Evolutionary conservation across 306 rosid genomes (phyloP), one percentile per base, ranked within the genome.

Genomic region (Elaeagnus macrophylla): DNA sequence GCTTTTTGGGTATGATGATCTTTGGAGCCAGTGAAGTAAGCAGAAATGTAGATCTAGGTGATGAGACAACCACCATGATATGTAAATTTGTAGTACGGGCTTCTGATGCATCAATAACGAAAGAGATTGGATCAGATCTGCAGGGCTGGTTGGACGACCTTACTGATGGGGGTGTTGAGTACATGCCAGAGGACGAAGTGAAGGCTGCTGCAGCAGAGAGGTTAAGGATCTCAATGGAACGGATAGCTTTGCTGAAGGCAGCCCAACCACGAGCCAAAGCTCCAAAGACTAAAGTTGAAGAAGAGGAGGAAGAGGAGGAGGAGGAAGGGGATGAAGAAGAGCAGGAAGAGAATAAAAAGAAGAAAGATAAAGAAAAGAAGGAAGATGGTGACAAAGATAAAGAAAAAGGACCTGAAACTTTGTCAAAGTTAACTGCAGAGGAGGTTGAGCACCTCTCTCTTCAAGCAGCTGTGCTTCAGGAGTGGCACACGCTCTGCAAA

Each of bases 21-120:
- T 91, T 91, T 57, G 99, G 99, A 69, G 96, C 99, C 45, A 91
- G 99, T 69, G 96, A 91, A 75, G 99, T 91, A 60, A 91, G 99
- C 70, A 80, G 99, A 81, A 87, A 91, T 13, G 78, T 91, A 57
- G 99, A 91, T 75, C 70, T 91, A 72, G 99, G 99, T 41, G 99
- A 91, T 53, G 99, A 91, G 68, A 91, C 96, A 8, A 91, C 99
- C 0, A 80, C 94, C 59, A 91, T 91, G 99, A 36, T 91, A 68
- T 87, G 96, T 82, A 91, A 91, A 73, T 91, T 91, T 47, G 94
- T 91, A 8, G 88, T 91, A 37, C 83, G 99, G 62, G 99, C 95
- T 59, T 91, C 99, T 7, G 96, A 91, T 52, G 83, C 94, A 39
- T 84, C 95, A 12, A 84, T 91, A 57, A 80, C 96, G 0, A 91